A percentile compares a stretch with the other conserved stretches of the same genome.
Evolutionary conservation across 2,329 filamentous ascomycete species (phyloP).

Genomic region (Verticillium alfalfae): DNA sequence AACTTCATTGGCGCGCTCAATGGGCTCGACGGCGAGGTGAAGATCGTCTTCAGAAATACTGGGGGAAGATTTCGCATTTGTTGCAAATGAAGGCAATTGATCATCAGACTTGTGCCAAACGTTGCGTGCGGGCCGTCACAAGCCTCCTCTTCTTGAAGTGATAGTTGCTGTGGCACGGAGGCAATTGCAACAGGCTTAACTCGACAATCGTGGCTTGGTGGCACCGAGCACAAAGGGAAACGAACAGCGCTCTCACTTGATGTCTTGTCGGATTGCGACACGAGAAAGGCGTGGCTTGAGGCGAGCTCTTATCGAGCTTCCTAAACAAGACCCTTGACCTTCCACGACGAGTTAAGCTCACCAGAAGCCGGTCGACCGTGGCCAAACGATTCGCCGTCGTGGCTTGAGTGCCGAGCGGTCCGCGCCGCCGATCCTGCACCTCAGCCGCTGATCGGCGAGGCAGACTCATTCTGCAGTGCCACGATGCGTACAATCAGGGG

Average conservation of each 20-base stretch:
- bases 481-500: neutral
- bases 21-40: no score
- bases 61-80: no score
- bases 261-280: neutral
- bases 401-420: neutral
- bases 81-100: no score
- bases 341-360: neutral
- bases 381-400: neutral
- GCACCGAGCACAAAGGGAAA: no score
- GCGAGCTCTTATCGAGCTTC: neutral
- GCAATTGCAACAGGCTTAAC: no score
- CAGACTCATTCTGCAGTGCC: neutral
- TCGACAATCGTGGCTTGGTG: no score
- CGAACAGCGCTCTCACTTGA: neutral
- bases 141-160: no score
- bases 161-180: no score
- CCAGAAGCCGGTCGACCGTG: neutral
- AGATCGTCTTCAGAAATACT: no score
- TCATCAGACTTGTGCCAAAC: no score
- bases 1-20: no score
- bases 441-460: neutral
- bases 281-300: neutral
- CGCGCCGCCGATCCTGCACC: neutral
- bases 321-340: neutral
- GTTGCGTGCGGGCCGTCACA: no score